Evolutionary conservation across 2,329 filamentous ascomycete species (phyloP).

Genomic region (Meredithiella fracta): DNA sequence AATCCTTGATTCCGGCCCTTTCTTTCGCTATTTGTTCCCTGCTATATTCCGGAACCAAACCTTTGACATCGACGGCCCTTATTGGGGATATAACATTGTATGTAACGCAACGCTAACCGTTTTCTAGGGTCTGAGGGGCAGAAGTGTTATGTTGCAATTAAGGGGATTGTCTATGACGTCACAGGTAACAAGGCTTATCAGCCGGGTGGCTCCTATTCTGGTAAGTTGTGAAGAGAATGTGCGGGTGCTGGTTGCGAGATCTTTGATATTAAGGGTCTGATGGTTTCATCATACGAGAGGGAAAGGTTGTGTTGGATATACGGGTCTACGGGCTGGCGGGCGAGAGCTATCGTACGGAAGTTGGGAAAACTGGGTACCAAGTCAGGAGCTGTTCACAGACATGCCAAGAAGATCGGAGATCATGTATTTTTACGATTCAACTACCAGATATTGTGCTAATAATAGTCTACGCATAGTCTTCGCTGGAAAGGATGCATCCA

Average conservation of each 20-base stretch:
- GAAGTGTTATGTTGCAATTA: slow-evolving; percentile 54
- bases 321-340: too few species aligned
- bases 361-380: too few species aligned
- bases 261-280: too few species aligned
- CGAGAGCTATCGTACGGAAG: too few species aligned
- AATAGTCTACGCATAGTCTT: slow-evolving; percentile 50
- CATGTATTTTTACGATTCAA: background rate
- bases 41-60: too few species aligned
- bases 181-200: slow-evolving; percentile 76
- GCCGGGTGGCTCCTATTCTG: slow-evolving; percentile 66
- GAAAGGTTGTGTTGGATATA: too few species aligned
- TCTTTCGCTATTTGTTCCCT: too few species aligned
- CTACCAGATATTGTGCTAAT: background rate
- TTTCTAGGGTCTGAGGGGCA: slow-evolving; percentile 39
- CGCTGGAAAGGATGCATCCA: slow-evolving; percentile 87
- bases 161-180: slow-evolving; percentile 88
- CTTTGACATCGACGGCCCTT: too few species aligned
- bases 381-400: background rate
- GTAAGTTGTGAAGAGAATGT: slow-evolving; percentile 33
- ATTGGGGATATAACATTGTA: too few species aligned
- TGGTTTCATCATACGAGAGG: too few species aligned
- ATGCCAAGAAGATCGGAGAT: background rate
- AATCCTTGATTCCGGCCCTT: background rate
- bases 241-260: too few species aligned
- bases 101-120: background rate